Percentiles rank a stretch among this genome's conserved stretches.
Conservation (phyloP, 2,329 filamentous ascomycete species). For the Colletotrichum sp. region DNA sequence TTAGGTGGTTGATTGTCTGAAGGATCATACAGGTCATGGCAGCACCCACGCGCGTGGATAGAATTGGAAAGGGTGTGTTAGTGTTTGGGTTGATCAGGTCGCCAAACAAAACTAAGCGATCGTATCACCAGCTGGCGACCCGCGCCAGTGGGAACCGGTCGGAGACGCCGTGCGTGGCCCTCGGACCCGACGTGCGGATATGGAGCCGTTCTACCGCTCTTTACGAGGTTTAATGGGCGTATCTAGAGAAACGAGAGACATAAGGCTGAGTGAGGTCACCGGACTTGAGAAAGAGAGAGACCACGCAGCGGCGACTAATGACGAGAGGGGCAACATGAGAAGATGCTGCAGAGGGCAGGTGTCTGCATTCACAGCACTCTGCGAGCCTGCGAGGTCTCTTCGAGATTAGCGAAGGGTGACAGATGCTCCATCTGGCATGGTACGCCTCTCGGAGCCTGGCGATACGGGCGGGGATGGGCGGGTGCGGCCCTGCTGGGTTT, state of each 20-base stretch:
- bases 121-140: background rate
- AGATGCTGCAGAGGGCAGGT: background rate
- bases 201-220: background rate
- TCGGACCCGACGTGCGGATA: background rate
- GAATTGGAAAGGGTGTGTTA: background rate
- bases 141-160: background rate
- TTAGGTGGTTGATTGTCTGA: background rate
- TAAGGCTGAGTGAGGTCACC: background rate
- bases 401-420: conserved; percentile 10
- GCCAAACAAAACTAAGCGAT: background rate
- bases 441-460: background rate
- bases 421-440: background rate
- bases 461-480: background rate
- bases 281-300: background rate
- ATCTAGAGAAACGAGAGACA: background rate
- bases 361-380: background rate
- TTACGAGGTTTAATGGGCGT: background rate
- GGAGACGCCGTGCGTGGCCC: background rate
- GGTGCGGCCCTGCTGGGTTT: background rate
- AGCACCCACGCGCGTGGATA: background rate
- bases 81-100: background rate
- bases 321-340: background rate
- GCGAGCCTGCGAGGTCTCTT: background rate
- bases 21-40: background rate
- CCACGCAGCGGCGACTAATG: background rate